These are phyloP conservation scores for Dipteronia sinensis DNA, from an alignment of 345 rosid genomes.

Conservation along the genomic window DNA sequence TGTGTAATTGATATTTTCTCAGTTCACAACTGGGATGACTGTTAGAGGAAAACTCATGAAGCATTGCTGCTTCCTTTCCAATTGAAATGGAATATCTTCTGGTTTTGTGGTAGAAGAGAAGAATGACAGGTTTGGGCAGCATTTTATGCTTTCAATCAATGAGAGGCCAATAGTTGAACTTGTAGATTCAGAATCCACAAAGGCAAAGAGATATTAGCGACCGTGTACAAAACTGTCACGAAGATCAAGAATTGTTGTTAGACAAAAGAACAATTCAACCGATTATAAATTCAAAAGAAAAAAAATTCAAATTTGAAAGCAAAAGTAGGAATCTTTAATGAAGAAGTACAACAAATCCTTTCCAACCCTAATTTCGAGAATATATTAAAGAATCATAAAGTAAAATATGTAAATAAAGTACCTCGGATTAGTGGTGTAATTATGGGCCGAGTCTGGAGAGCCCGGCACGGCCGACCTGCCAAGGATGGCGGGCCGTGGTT, in stretches of 20 bases:
- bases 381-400: background rate
- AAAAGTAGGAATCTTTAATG: background rate
- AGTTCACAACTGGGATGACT: background rate
- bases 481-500: too few species aligned
- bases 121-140: background rate
- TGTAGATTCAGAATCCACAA: background rate
- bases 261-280: background rate
- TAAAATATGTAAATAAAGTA: background rate
- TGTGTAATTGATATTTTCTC: background rate
- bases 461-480: too few species aligned
- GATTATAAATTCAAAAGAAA: too few species aligned
- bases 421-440: too few species aligned
- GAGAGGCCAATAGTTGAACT: background rate
- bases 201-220: background rate
- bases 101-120: background rate
- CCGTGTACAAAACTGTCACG: background rate
- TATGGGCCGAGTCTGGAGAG: too few species aligned
- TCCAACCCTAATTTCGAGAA: background rate
- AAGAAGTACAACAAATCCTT: background rate
- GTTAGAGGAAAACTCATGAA: background rate
- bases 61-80: background rate
- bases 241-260: background rate
- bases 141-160: background rate
- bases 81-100: background rate
- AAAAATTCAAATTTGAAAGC: background rate